Percentiles rank a stretch among this genome's conserved stretches.
These are phyloP conservation scores for Acephala macrosclerotiorum DNA, from an alignment of 2,329 filamentous ascomycete genomes.

Conservation along the genomic window DNA sequence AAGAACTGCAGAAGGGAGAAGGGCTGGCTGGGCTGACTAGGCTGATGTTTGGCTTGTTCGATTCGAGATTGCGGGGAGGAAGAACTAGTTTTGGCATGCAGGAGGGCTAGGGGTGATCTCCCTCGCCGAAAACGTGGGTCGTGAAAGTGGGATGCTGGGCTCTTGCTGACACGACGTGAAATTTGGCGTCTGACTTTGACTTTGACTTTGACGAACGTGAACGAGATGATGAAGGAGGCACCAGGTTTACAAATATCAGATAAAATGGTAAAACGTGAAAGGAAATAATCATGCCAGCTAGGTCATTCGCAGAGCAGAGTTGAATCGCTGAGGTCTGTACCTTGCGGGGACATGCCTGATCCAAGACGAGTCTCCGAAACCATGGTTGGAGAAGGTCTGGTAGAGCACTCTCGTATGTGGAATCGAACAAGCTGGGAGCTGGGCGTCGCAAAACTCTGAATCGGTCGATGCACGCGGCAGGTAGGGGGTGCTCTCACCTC, in stretches of 20 bases:
- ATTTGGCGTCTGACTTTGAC: too few species aligned
- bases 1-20: neutral
- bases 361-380: constrained; percentile 2
- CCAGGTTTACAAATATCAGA: neutral
- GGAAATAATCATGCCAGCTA: constrained; percentile 5
- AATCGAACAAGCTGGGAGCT: neutral
- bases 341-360: constrained; percentile 9
- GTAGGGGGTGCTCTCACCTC: constrained; percentile 1
- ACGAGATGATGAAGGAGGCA: neutral
- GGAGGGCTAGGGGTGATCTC: constrained; percentile 3
- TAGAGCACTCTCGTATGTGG: too few species aligned
- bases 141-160: neutral
- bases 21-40: neutral
- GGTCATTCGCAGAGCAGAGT: neutral
- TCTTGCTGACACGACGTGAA: neutral
- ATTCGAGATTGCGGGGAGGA: constrained; percentile 21
- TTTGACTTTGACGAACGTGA: neutral
- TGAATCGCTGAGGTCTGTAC: neutral
- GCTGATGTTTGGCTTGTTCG: constrained; percentile 7
- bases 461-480: constrained; percentile 14
- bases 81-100: constrained; percentile 15
- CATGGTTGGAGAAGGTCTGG: constrained; percentile 8
- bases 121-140: constrained; percentile 6
- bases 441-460: neutral
- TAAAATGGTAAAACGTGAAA: neutral